A percentile compares a stretch with the other conserved stretches of the same genome.
Evolutionary conservation across 805 yeast species (phyloP).

Genomic region (Candida sphagnicola): DNA sequence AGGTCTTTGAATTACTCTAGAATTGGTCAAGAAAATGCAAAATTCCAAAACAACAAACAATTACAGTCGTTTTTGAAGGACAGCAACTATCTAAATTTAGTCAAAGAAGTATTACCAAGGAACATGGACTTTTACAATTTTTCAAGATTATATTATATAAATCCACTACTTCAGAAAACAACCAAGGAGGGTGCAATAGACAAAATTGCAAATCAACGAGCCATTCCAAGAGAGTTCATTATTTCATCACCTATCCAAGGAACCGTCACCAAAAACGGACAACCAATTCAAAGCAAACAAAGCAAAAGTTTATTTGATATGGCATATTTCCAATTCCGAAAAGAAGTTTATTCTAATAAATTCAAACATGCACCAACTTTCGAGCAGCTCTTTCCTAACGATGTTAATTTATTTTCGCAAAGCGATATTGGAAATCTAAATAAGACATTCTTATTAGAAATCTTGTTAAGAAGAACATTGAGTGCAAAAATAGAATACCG

Average conservation of each 20-base stretch:
- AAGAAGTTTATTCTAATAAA: slow-evolving; percentile 19
- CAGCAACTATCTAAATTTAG: slow-evolving; percentile 16
- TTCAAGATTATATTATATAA: slow-evolving; percentile 3
- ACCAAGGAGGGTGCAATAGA: background rate
- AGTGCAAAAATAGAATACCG: slow-evolving; percentile 39
- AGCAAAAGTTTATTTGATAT: slow-evolving; percentile 12
- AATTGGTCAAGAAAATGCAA: slow-evolving; percentile 11
- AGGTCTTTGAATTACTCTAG: slow-evolving; percentile 29
- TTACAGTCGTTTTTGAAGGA: slow-evolving; percentile 16
- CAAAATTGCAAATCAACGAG: background rate
- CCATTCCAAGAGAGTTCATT: background rate
- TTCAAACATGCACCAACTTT: slow-evolving; percentile 21
- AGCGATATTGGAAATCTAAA: slow-evolving; percentile 27
- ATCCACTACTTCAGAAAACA: slow-evolving; percentile 7
- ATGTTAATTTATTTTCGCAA: slow-evolving; percentile 16
- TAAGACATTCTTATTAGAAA: slow-evolving; percentile 29
- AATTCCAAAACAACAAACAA: slow-evolving; percentile 18
- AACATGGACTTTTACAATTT: slow-evolving; percentile 15
- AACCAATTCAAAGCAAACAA: background rate
- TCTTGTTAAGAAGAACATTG: slow-evolving; percentile 36
- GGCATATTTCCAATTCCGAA: slow-evolving; percentile 25
- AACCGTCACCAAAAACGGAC: slow-evolving; percentile 12
- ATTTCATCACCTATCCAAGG: slow-evolving; percentile 15
- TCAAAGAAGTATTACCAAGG: slow-evolving; percentile 26
- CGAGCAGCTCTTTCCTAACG: slow-evolving; percentile 26